phyloP scores from a whole-genome alignment of 371 early-diverging fungal species.

The Rhizopus sp. region DNA sequence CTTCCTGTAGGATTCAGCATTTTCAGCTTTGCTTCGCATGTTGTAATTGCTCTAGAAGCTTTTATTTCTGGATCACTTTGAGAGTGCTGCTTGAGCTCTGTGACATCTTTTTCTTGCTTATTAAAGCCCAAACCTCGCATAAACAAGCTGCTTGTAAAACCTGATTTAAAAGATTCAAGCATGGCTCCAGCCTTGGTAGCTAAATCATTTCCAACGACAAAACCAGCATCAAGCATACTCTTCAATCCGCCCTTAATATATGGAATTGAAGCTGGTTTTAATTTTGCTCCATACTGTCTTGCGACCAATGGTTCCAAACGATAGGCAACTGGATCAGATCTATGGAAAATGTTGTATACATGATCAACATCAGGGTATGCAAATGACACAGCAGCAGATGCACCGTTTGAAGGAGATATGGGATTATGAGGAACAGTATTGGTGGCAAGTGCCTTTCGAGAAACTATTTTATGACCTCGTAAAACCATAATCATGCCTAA shows the following conservation, averaged over 20 bases:
- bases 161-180: constrained; percentile 61
- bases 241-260: constrained; percentile 86
- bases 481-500: constrained; percentile 76
- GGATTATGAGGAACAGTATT: neutral
- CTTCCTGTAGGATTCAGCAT: constrained; percentile 71
- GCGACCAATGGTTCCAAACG: constrained; percentile 74
- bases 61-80: constrained; percentile 25
- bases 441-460: constrained; percentile 37
- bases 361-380: constrained; percentile 68
- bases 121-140: constrained; percentile 58
- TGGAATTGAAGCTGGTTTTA: constrained; percentile 72
- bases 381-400: constrained; percentile 37
- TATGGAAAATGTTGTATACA: constrained; percentile 83
- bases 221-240: constrained; percentile 62
- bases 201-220: constrained; percentile 65
- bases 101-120: constrained; percentile 4
- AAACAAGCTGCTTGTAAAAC: constrained; percentile 58
- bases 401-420: neutral
- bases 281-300: constrained; percentile 46
- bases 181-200: constrained; percentile 73
- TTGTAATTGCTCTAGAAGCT: constrained; percentile 7
- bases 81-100: constrained; percentile 21
- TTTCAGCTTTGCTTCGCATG: constrained; percentile 48
- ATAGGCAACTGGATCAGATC: constrained; percentile 65
- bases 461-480: constrained; percentile 63